Evolutionary conservation across 148 eudicot species (phyloP).

Genomic region (Rhododendron henanense): DNA sequence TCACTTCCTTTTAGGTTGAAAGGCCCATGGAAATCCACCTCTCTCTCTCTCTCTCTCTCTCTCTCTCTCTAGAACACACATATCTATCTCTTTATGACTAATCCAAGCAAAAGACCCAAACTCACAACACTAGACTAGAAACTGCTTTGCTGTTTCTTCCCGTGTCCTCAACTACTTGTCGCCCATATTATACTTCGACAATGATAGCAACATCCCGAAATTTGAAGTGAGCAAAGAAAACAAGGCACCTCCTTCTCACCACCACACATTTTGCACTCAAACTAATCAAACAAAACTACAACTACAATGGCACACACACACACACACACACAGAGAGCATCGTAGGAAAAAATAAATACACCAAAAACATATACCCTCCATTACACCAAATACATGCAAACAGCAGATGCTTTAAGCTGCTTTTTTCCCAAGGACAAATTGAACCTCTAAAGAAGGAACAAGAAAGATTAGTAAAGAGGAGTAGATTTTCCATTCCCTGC

Average conservation of each 20-base stretch:
- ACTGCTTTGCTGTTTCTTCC: not conserved
- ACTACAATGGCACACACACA: not conserved
- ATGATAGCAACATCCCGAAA: not conserved
- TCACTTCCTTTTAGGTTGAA: not conserved
- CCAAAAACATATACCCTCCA: conserved; percentile 22
- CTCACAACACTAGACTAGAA: not conserved
- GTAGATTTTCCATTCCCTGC: conserved; percentile 4
- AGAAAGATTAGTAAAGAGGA: not conserved
- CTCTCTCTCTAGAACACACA: not conserved
- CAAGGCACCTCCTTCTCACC: not conserved
- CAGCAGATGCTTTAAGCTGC: conserved; percentile 8
- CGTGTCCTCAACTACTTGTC: not conserved
- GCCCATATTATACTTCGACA: not conserved
- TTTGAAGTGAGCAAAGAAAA: not conserved
- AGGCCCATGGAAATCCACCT: not conserved
- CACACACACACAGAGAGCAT: not conserved
- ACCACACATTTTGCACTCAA: not conserved
- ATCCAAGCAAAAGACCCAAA: not conserved
- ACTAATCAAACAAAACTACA: conserved; percentile 14
- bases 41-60: not conserved
- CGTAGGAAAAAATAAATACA: not conserved
- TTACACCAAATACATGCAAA: conserved; percentile 15
- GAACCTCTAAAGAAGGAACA: not conserved
- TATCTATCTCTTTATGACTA: not conserved
- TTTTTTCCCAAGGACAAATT: conserved; percentile 1